These are phyloP conservation scores for Schoenoplectus tabernaemontani DNA, from an alignment of 202 grass and related monocot species.

Conservation along the genomic window DNA sequence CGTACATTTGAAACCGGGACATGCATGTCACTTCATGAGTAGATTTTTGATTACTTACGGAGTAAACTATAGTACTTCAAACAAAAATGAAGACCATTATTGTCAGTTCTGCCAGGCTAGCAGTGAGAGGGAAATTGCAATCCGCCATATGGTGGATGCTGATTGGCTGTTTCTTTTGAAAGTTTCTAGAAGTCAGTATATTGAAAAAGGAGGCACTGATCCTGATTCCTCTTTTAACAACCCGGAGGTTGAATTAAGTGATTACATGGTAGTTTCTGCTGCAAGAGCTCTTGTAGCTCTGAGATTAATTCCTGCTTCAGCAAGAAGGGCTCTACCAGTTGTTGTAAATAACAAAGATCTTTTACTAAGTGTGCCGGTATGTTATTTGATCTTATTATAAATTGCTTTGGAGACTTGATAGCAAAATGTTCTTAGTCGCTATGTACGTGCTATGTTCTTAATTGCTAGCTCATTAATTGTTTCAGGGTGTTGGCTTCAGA, in stretches of 20 bases:
- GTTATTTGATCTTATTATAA: constrained; percentile 22
- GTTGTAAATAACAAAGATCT: constrained; percentile 47
- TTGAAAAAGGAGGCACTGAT: constrained; percentile 22
- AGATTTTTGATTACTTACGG: constrained; percentile 79
- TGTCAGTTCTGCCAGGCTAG: constrained; percentile 46
- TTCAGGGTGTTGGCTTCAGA: constrained; percentile 63
- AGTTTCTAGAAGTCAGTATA: constrained; percentile 32
- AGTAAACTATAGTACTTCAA: constrained; percentile 29
- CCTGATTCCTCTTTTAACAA: constrained; percentile 15
- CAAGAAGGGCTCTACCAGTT: constrained; percentile 71
- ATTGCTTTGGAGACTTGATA: background rate
- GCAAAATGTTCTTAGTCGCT: background rate
- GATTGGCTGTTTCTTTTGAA: constrained; percentile 78
- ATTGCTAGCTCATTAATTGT: constrained; percentile 3
- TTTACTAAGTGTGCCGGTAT: constrained; percentile 65
- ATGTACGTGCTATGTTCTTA: constrained; percentile 14
- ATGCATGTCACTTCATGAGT: constrained; percentile 69
- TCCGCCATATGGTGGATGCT: constrained; percentile 67
- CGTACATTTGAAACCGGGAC: constrained; percentile 37
- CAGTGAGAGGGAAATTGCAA: constrained; percentile 28
- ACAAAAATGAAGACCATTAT: constrained; percentile 26
- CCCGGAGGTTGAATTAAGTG: constrained; percentile 27
- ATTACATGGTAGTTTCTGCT: constrained; percentile 53
- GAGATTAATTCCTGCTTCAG: constrained; percentile 70
- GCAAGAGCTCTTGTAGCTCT: constrained; percentile 45